Percentiles rank a stretch among this genome's conserved stretches.
Evolutionary conservation across 2,329 filamentous ascomycete genomes (phyloP).

Genomic region (Sarocladiaceae sp.): DNA sequence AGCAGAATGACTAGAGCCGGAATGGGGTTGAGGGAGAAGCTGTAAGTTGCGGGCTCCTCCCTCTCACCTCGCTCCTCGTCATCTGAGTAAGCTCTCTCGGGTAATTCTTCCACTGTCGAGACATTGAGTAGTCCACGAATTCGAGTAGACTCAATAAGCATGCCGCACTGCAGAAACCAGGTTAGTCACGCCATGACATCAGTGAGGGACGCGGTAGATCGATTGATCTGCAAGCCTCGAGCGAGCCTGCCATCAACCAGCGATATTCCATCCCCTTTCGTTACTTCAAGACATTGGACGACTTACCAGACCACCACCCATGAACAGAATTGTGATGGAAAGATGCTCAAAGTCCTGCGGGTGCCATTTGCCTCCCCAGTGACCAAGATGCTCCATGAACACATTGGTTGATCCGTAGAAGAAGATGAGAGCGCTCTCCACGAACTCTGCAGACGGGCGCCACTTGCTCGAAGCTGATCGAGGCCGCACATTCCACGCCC

Average conservation of each 20-base stretch:
- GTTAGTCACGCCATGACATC: not conserved
- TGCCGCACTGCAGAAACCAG: conserved; percentile 54
- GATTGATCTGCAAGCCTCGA: not conserved
- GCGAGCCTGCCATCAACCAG: not conserved
- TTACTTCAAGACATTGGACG: conserved; percentile 18
- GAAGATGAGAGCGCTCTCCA: conserved; percentile 86
- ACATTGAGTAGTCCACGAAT: conserved; percentile 66
- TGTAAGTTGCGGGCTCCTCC: conserved; percentile 60
- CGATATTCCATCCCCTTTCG: not conserved
- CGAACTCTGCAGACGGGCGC: conserved; percentile 80
- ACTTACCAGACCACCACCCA: conserved; percentile 81
- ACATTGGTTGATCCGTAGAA: conserved; percentile 86
- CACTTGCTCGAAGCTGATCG: conserved; percentile 42
- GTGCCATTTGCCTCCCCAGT: conserved; percentile 67
- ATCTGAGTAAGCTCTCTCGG: conserved; percentile 30
- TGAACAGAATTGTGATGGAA: conserved; percentile 89
- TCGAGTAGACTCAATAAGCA: conserved; percentile 74
- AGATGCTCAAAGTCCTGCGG: conserved; percentile 84
- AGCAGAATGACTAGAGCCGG: conserved; percentile 83
- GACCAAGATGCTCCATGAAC: conserved; percentile 83
- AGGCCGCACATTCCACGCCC: conserved; percentile 91
- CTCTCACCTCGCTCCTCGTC: conserved; percentile 45
- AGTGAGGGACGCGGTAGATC: not conserved
- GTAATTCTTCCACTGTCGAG: conserved; percentile 24
- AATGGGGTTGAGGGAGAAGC: conserved; percentile 80